These are phyloP conservation scores for Vaccinium corymbosum DNA, from an alignment of 148 eudicot species.

Conservation along the genomic window DNA sequence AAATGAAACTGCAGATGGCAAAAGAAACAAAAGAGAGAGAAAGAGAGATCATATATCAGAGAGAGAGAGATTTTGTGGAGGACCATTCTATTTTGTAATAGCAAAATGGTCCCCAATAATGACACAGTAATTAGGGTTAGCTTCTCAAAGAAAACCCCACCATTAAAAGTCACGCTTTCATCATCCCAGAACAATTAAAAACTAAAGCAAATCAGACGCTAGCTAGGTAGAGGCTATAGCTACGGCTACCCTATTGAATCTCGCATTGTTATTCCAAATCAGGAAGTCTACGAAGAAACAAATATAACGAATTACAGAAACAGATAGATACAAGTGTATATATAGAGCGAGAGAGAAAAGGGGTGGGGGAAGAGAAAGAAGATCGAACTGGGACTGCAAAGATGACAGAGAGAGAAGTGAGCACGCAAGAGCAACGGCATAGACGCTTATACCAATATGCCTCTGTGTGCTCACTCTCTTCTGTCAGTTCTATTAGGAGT, in stretches of 20 bases:
- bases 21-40: constrained; percentile 9
- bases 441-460: constrained; percentile 35
- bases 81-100: constrained; percentile 13
- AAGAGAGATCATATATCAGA: neutral
- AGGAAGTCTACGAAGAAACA: neutral
- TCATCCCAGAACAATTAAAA: neutral
- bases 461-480: constrained; percentile 77
- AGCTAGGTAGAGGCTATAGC: neutral
- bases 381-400: constrained; percentile 14
- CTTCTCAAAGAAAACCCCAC: constrained; percentile 12
- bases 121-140: constrained; percentile 29
- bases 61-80: constrained; percentile 5
- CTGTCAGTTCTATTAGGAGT: constrained; percentile 42
- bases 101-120: constrained; percentile 29
- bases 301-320: neutral
- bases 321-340: neutral
- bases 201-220: neutral
- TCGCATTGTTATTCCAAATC: neutral
- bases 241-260: neutral
- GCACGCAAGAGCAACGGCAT: constrained; percentile 60
- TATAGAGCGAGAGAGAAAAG: neutral
- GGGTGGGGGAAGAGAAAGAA: neutral
- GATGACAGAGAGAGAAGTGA: constrained; percentile 69
- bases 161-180: constrained; percentile 43
- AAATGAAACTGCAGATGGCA: neutral